Evolutionary conservation across 2,329 filamentous ascomycete genomes (phyloP), one percentile per base, ranked within the genome.

Genomic region (Phialophora macrospora): DNA sequence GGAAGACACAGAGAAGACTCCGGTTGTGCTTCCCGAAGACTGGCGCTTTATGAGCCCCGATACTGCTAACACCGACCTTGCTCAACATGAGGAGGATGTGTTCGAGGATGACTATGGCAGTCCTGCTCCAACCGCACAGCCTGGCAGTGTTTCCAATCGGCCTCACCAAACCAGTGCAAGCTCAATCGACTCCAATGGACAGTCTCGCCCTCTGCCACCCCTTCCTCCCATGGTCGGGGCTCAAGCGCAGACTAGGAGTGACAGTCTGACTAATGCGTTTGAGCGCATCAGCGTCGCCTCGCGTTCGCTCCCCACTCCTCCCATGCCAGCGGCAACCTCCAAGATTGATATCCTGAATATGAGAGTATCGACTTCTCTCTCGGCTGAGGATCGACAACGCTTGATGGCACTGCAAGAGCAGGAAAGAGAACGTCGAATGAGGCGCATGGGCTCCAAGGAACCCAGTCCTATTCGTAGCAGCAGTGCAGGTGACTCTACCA

Each of bases 1-100:
- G 1, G 94, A 98, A 78, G 94, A 98, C 74, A 94, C 92, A 4
- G 92, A 96, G 74, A 98, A 98, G 82, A 98, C 95, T 0, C 95
- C 95, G 0, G 95, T 99, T 11, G 94, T 99, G n/a, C 87, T 96
- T 24, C 95, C 95, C 0, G 95, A 98, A 73, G 93, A 97, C 76
- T 99, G 95, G 95, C 88, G 91, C 69, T 91, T 87, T 70, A 88
- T 89, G 84, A 93, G 80, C 80, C 91, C 80, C 76, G 88, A 83
- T 72, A 87, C 77, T 24, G 85, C 82, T n/a, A 82, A 87, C 68
- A 83, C 79, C 14, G 82, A 83, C 26, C 74, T 87, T 44, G 80
- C 81, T 4, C 80, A 84, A 65, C 77, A 80, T 12, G 82, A 85
- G 41, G 88, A 91, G 44, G 87, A 92, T 72, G 86, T 88, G 1